These are phyloP conservation scores for Botrytis elliptica DNA, from an alignment of 2,329 filamentous ascomycete species.

Conservation along the genomic window DNA sequence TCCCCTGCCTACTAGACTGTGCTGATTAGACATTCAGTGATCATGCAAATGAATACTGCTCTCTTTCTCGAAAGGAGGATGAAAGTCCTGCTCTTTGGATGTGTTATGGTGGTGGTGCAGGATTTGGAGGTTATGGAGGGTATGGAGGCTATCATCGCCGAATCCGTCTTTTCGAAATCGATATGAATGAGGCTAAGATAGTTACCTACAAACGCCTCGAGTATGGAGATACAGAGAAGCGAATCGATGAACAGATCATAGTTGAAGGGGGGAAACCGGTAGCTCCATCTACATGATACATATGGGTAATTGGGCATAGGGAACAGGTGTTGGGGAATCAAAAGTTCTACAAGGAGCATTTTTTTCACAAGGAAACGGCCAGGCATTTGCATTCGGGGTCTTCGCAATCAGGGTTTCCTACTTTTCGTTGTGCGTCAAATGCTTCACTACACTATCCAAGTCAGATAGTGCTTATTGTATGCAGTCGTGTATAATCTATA, in stretches of 20 bases:
- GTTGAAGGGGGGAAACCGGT: slow-evolving; percentile 55
- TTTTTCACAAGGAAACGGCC: neutral
- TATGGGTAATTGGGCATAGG: neutral
- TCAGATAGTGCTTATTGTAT: neutral
- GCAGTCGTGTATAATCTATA: neutral
- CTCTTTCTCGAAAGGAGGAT: slow-evolving; percentile 50
- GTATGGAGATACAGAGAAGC: slow-evolving; percentile 52
- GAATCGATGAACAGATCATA: slow-evolving; percentile 64
- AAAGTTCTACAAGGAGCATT: neutral
- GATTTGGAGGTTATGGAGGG: slow-evolving; percentile 93
- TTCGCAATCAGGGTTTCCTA: neutral
- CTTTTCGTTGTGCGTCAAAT: neutral
- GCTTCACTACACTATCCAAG: neutral
- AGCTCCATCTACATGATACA: neutral
- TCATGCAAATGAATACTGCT: slow-evolving; percentile 96
- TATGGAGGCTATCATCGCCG: slow-evolving; percentile 83
- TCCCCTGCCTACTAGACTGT: neutral
- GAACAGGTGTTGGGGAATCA: neutral
- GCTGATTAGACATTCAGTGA: slow-evolving; percentile 56
- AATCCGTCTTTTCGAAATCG: slow-evolving; percentile 86
- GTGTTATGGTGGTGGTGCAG: slow-evolving; percentile 91
- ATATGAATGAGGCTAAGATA: slow-evolving; percentile 86
- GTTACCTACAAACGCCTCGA: slow-evolving; percentile 91
- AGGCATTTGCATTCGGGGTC: neutral
- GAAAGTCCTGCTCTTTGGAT: slow-evolving; percentile 80